Conservation (phyloP, 164 flowering plant genomes). For the Aristolochia californica region DNA sequence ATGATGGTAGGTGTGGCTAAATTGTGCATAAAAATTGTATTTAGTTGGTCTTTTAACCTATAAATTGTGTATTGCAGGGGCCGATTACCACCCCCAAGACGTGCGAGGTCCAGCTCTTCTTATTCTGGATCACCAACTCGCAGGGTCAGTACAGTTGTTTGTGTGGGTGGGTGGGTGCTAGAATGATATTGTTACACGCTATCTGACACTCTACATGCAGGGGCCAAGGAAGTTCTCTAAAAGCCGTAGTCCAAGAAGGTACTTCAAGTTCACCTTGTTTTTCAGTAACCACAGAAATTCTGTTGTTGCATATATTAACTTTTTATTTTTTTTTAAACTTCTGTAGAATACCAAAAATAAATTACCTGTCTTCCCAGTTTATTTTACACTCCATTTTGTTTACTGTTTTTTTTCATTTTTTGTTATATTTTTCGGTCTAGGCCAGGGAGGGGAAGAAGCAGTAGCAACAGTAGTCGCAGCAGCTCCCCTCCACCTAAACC, state of each 20-base stretch:
- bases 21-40: too few relatives aligned
- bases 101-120: slow-evolving; percentile 73
- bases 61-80: slow-evolving; percentile 34
- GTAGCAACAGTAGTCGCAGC: slow-evolving; percentile 6
- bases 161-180: neutral
- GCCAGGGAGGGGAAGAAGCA: slow-evolving; percentile 10
- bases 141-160: slow-evolving; percentile 32
- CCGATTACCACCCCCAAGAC: slow-evolving; percentile 52
- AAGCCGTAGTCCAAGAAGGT: slow-evolving; percentile 94
- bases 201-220: slow-evolving; percentile 23
- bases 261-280: slow-evolving; percentile 1
- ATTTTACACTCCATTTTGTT: too few relatives aligned
- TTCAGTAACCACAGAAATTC: neutral
- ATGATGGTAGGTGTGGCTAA: neutral
- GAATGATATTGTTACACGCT: neutral
- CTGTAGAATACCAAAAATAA: too few relatives aligned
- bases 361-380: too few relatives aligned
- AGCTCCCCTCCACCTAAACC: slow-evolving; percentile 8
- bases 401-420: too few relatives aligned
- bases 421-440: neutral
- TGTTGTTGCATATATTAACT: neutral
- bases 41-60: neutral
- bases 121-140: slow-evolving; percentile 79
- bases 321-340: neutral
- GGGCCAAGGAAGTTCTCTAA: slow-evolving; percentile 46